Evolutionary conservation across 2,329 filamentous ascomycete genomes (phyloP).

Genomic region (Fusarium xylarioides): DNA sequence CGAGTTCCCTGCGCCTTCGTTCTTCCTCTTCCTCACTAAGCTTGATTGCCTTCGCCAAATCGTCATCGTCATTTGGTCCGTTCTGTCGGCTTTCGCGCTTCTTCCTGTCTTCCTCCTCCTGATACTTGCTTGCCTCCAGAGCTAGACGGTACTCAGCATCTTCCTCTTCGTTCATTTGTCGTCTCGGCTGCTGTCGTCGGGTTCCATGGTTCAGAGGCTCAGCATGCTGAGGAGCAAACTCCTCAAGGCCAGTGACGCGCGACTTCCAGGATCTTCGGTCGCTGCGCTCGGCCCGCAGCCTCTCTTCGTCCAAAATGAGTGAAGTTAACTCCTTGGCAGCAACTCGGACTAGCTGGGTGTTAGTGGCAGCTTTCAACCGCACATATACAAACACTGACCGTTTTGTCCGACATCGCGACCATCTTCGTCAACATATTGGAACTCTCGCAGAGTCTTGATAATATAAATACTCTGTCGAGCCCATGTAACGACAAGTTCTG

Average conservation of each 20-base stretch:
- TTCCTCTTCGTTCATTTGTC: slow-evolving; percentile 74
- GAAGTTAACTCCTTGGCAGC: slow-evolving; percentile 96
- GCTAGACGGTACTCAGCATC: slow-evolving; percentile 91
- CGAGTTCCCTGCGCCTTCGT: slow-evolving; percentile 83
- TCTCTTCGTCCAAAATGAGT: slow-evolving; percentile 91
- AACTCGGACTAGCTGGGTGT: slow-evolving; percentile 75
- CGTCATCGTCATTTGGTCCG: slow-evolving; percentile 76
- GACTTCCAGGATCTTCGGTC: slow-evolving; percentile 98
- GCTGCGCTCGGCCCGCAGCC: slow-evolving; percentile 86
- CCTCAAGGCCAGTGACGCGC: slow-evolving; percentile 91
- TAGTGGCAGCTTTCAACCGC: slow-evolving; percentile 19
- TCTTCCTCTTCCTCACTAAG: slow-evolving; percentile 96
- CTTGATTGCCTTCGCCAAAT: slow-evolving; percentile 93
- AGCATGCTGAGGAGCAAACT: slow-evolving; percentile 66
- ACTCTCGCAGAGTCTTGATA: slow-evolving; percentile 97
- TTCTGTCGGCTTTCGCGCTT: slow-evolving; percentile 73
- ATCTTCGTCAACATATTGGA: slow-evolving; percentile 96
- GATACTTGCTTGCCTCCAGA: slow-evolving; percentile 92
- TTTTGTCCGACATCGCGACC: slow-evolving; percentile 95
- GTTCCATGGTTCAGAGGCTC: slow-evolving; percentile 41
- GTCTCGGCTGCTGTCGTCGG: slow-evolving; percentile 58
- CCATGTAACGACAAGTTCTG: slow-evolving; percentile 96
- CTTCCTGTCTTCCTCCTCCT: slow-evolving; percentile 88
- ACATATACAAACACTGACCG: slow-evolving; percentile 65
- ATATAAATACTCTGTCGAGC: slow-evolving; percentile 98